Evolutionary conservation across 2,329 filamentous ascomycete species (phyloP), one percentile per base, ranked within the genome.

Genomic region (Neopestalotiopsis rosae): DNA sequence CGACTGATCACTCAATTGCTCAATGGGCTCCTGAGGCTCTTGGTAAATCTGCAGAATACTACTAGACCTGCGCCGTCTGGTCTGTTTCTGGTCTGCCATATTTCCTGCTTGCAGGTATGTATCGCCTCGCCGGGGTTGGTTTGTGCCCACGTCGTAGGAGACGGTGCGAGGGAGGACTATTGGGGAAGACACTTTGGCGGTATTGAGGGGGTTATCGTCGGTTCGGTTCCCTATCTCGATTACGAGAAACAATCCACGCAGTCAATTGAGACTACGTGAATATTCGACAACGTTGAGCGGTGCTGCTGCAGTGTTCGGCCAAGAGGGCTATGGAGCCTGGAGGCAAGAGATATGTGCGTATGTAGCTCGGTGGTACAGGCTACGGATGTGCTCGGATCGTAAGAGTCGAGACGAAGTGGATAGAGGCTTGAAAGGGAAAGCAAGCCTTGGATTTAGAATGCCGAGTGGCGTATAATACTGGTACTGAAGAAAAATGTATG

Each of bases 1-100:
- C 68, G 94, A 93, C 86, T 98, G 96, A 82, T 99, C 96, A 79
- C 93, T 98, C 82, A 97, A 94, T 84, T 98, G 96, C 86, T 99
- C 96, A 79, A 98, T 90, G 68, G 95, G 97, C 87, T 99, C 96
- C 70, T 92, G 91, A 67, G 96, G 96, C 82, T 99, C 96, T 79
- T 97, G 95, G 83, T 98, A 98, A 83, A 99, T 94, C 79, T 90
- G 87, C 75, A 90, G 85, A 84, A 99, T 91, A 84, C 95, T 98
- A 86, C 95, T 98, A 82, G 96, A 98, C 84, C 96, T 91, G 86
- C 96, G 92, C 88, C 95, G 90, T 82, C 95, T 89, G 74, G 90
- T 91, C 74, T 87, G 85, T 80, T 92, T 90, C 77, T 87, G 87
- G 77, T 91, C 88, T 76, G 89, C 80, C 81, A 84, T 82, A 78